These are phyloP conservation scores for Coniochaeta sp. DNA, from an alignment of 2,329 filamentous ascomycete species.

Conservation along the genomic window DNA sequence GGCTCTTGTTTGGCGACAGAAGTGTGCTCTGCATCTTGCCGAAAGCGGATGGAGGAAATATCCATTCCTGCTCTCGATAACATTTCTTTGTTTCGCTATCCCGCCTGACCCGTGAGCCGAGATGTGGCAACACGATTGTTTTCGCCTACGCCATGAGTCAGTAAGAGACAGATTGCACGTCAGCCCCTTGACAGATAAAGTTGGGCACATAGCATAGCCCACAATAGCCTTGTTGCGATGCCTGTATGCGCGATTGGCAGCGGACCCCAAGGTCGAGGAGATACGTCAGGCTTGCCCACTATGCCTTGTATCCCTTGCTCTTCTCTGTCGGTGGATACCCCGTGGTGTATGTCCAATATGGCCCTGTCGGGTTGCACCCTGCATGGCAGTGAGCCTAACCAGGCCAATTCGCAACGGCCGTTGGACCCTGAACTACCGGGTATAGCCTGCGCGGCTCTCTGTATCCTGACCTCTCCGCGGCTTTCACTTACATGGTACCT, in stretches of 20 bases:
- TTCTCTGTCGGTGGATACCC: not conserved
- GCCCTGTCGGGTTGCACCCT: not conserved
- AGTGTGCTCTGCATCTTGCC: not conserved
- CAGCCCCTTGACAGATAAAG: not conserved
- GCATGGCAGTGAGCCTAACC: slow-evolving; percentile 1
- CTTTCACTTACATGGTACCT: not conserved
- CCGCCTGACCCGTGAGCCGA: not conserved
- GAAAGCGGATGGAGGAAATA: not conserved
- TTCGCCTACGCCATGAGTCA: no score
- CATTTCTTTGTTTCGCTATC: not conserved
- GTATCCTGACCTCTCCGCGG: not conserved
- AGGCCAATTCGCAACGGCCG: not conserved
- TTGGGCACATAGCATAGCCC: not conserved
- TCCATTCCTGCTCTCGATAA: not conserved
- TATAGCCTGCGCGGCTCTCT: not conserved
- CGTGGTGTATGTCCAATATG: not conserved
- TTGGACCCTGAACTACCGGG: not conserved
- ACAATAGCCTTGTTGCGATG: not conserved
- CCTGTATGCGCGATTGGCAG: not conserved
- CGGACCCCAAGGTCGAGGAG: not conserved
- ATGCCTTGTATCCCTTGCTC: not conserved
- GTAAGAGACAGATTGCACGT: no score
- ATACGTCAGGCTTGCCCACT: not conserved
- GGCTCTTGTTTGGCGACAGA: not conserved
- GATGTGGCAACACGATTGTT: no score